Evolutionary conservation across 177 flowering plant species (phyloP), one percentile per base, ranked within the genome.

Genomic region (Vitis hybrid): DNA sequence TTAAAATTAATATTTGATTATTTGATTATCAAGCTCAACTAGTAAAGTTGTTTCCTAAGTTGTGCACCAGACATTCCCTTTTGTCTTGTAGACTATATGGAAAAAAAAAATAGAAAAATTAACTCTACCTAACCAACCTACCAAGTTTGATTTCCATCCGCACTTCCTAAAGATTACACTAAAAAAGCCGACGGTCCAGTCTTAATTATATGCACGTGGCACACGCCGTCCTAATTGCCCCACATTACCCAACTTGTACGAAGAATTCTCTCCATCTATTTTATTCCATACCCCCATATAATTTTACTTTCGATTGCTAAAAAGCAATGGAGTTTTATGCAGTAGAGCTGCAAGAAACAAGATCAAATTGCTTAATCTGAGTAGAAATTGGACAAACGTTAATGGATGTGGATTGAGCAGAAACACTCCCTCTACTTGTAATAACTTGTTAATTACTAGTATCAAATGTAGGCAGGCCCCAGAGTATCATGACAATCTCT

Each of bases 111-210:
- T 48, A 6, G 13, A 45, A 19, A 53, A 55, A 71, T 8, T 48
- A 39, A 31, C 75, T 73, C 67, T 73, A 79, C 82, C 74, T 67
- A 73, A 73, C 72, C 69, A 55, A 70, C 79, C 81, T 67, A 58
- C 75, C 68, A 60, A 22, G 55, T 53, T 34, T 50, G 49, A 29
- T 22, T 70, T 56, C 68, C 13, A 13, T 63, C 54, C 66, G 31
- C 55, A 31, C 34, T 67, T 60, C 20, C 34, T 39, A 39, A 5
- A 39, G 45, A 39, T 39, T 39, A 39, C 7, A 39, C 8, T 39
- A 5, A 39, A 39, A 39, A 39, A 39, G 1, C 5, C 5, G 8
- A 51, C 8, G 10, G 5, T 58, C 65, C 56, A 71, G 70, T 4
- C 58, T 64, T 22, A 39, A 67, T 71, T 48, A 74, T 56, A 48